Percentiles rank a stretch among this genome's conserved stretches.
These are phyloP conservation scores for Yarrowia porcina DNA, from an alignment of 805 yeast genomes.

Conservation along the genomic window DNA sequence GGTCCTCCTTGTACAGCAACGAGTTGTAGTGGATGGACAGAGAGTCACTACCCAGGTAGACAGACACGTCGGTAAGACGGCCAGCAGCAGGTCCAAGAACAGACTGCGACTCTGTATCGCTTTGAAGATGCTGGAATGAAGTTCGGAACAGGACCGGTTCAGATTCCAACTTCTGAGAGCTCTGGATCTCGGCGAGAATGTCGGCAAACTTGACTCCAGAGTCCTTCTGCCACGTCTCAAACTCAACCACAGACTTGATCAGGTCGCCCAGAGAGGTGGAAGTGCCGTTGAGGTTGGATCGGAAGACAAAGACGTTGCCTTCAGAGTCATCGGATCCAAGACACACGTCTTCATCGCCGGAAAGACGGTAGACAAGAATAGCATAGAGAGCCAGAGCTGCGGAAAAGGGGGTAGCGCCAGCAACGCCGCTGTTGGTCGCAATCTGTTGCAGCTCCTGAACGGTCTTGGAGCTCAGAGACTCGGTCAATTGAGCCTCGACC, in stretches of 20 bases:
- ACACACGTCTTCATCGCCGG: constrained; percentile 94
- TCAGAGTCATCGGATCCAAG: constrained; percentile 61
- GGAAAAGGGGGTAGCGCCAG: constrained; percentile 43
- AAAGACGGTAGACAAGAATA: constrained; percentile 68
- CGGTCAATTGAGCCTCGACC: constrained; percentile 54
- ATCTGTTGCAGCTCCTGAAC: constrained; percentile 22
- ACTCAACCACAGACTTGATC: constrained; percentile 44
- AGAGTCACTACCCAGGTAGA: constrained; percentile 40
- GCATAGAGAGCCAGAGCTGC: constrained; percentile 64
- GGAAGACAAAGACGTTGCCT: constrained; percentile 53
- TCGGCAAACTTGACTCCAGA: constrained; percentile 51
- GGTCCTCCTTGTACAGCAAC: constrained; percentile 63
- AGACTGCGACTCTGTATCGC: constrained; percentile 19
- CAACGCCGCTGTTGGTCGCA: constrained; percentile 29
- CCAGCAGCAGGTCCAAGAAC: constrained; percentile 28
- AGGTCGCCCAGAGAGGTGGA: constrained; percentile 49
- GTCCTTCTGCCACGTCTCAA: constrained; percentile 35
- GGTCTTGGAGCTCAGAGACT: constrained; percentile 27
- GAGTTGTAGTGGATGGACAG: constrained; percentile 66
- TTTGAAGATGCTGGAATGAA: constrained; percentile 28
- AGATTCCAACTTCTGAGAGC: constrained; percentile 49
- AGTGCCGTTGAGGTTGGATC: constrained; percentile 49
- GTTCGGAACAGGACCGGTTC: constrained; percentile 61
- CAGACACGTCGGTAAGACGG: constrained; percentile 55
- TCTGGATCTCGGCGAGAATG: constrained; percentile 52